phyloP scores from a whole-genome alignment of 2,329 filamentous ascomycete genomes.

The Cladosporium sp. region DNA sequence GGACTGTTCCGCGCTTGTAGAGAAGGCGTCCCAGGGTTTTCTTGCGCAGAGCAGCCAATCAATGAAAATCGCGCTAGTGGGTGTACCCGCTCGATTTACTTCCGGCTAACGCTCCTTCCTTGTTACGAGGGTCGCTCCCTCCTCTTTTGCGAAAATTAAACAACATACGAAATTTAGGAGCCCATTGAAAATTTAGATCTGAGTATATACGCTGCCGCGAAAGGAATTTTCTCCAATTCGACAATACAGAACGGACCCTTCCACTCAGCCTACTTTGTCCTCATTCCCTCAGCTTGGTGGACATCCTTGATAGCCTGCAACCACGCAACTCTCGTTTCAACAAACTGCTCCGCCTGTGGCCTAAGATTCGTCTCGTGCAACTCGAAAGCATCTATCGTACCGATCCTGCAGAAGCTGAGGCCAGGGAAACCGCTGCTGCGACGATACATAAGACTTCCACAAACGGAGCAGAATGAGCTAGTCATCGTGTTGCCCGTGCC shows the following conservation, averaged over 20 bases:
- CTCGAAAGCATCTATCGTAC: constrained; percentile 62
- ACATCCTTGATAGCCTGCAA: constrained; percentile 41
- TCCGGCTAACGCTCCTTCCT: neutral
- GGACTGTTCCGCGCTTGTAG: neutral
- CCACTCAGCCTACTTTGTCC: neutral
- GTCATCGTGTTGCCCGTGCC: constrained; percentile 54
- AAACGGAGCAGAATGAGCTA: constrained; percentile 62
- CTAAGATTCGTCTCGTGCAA: constrained; percentile 59
- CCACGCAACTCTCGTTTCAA: constrained; percentile 56
- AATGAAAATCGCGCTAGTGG: neutral
- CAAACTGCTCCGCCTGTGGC: constrained; percentile 37
- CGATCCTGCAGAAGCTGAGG: constrained; percentile 53
- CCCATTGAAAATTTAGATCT: neutral
- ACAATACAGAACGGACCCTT: neutral
- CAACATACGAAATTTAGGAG: neutral
- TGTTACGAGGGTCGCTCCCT: neutral
- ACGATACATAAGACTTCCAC: constrained; percentile 63
- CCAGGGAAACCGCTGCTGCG: constrained; percentile 47
- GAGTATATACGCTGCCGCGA: too few species aligned
- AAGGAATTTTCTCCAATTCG: too few species aligned
- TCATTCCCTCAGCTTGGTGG: constrained; percentile 22
- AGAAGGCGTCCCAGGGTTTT: neutral
- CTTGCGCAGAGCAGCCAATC: neutral
- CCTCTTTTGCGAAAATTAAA: neutral
- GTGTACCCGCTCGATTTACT: neutral